These are phyloP conservation scores for Chloropicon primus DNA, from an alignment of 139 green algal genomes.

Conservation along the genomic window DNA sequence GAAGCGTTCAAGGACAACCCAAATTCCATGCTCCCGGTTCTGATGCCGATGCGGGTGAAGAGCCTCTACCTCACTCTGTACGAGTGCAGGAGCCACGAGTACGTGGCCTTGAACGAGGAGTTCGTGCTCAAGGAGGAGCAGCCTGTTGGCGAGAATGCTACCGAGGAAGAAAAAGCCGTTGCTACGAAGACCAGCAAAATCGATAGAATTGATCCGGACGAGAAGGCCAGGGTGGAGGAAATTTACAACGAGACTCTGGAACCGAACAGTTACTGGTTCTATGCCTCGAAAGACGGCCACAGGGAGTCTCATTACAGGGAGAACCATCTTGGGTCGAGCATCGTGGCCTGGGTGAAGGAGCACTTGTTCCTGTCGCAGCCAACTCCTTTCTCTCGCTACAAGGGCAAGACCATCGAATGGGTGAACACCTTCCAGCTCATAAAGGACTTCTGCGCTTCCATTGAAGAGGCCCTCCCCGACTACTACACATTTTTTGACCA, in stretches of 20 bases:
- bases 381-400: not conserved
- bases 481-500: not conserved
- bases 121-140: not conserved
- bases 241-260: not conserved
- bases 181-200: not conserved
- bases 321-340: not conserved
- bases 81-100: not conserved
- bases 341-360: not conserved
- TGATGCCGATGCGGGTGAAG: not conserved
- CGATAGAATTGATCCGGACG: not conserved
- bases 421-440: not conserved
- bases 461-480: not conserved
- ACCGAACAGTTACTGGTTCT: not conserved
- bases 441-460: not conserved
- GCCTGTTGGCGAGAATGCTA: too few relatives aligned
- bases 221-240: not conserved
- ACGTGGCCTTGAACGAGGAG: not conserved
- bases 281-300: not conserved
- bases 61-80: not conserved
- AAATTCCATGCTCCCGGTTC: not conserved
- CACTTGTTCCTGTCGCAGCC: not conserved
- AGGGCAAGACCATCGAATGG: not conserved
- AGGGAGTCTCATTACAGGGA: not conserved
- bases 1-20: not conserved
- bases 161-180: too few relatives aligned